Evolutionary conservation across 805 yeast genomes (phyloP), one percentile per base, ranked within the genome.

Genomic region (Starmerella roubikii): DNA sequence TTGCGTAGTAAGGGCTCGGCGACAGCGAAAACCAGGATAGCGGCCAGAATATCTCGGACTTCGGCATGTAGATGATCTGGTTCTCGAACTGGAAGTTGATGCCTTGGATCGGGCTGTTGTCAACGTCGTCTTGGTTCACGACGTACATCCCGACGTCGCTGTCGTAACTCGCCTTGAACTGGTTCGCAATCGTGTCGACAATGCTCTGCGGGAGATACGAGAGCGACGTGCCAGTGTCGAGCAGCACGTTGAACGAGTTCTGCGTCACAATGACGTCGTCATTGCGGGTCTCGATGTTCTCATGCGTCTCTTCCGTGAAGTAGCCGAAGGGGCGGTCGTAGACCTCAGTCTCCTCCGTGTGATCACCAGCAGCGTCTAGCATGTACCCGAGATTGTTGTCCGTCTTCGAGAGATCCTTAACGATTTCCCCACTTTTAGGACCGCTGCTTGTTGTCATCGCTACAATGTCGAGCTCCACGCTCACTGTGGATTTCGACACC

Each of bases 191-290:
- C 8, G 54, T 42, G 9, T 42, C 23, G 3, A 59, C 60, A 18
- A 64, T 42, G 5, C 41, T 41, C 1, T 43, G 23, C 2, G 79
- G 78, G 34, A 74, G 57, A 48, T 69, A 71, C 26, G 67, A 57
- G 10, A 69, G 53, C 3, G 78, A 65, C 3, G 78, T 65, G 13
- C 80, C 78, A 1, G 77, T 67, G 52, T 76, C 82, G 28, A 74
- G 55, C 29, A 71, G 53, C 5, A 69, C 78, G 10, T 50, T 50
- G 3, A 48, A 7, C 9, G 50, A 38, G 12, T 34, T 20, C 27
- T 31, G 28, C 7, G 48, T 32, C n/a, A 39, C 34, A 28, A 40
- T 20, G 54, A 42, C 25, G 42, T 44, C 47, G 21, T 40, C 23
- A 20, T 34, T 25, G 15, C 32, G 34, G 13, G 29, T 13, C 9